Evolutionary conservation across 495 filamentous ascomycete species (phyloP), one percentile per base, ranked within the genome.

Genomic region (Venustampulla echinocandica): DNA sequence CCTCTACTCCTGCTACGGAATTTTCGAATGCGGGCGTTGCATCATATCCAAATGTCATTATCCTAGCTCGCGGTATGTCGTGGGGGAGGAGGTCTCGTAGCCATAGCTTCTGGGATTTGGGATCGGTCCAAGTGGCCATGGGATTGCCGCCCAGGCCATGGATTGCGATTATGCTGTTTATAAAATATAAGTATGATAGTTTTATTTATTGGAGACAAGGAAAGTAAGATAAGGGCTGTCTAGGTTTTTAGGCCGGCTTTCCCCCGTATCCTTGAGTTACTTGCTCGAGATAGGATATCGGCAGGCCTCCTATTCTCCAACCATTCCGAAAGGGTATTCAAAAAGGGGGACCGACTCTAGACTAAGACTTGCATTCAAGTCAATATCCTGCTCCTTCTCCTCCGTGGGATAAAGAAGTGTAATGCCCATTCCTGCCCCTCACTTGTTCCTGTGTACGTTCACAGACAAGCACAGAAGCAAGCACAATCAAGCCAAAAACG

Each of bases 21-120:
- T 49, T 46, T 23, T 39, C 49, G 25, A 54, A 58, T 5, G 59
- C 46, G 10, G 49, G 10, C 9, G 27, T 49, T 1, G 55, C 53
- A 47, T 63, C 40, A 32, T 63, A 63, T 15, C 60, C 56, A 47
- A 54, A 61, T 4, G 51, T 34, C 49, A 62, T 46, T 2, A 61
- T 49, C 20, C 58, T 38, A 23, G 52, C 52, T n/a, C 10, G 19
- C 3, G 38, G 42, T 11, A 63, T 10, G 10, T 54, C 42, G 18
- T 36, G 21, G 27, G 60, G 58, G 4, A 61, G 40, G 21, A 61
- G 53, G 41, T 62, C 60, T 13, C 52, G 48, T 17, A 59, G 49
- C 60, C 55, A 62, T 1, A 58, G 47, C 2, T 41, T 47, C 13
- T 51, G 28, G 19, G 50, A 39, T 15, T 35, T 47, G 7, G 47